Evolutionary conservation across 768 basidiomycete species (phyloP).

Genomic region (Lactarius hengduanensis): DNA sequence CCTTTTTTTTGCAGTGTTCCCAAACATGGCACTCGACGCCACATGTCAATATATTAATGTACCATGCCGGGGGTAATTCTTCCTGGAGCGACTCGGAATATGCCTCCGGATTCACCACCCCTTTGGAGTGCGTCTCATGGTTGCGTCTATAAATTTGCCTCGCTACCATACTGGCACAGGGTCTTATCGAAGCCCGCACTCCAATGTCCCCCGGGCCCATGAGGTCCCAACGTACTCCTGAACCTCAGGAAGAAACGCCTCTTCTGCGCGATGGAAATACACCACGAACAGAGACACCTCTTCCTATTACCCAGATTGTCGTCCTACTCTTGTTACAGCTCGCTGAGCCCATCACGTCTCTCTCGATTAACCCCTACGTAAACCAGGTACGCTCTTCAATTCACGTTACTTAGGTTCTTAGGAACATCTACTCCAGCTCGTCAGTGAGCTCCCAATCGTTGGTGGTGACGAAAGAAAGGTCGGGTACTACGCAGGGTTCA

Average conservation of each 20-base stretch:
- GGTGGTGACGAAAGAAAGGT: slow-evolving; percentile 42
- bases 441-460: slow-evolving; percentile 43
- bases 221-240: not conserved
- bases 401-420: not conserved
- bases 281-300: slow-evolving; percentile 37
- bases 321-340: slow-evolving; percentile 45
- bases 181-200: not conserved
- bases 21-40: no score
- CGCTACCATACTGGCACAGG: no score
- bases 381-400: slow-evolving; percentile 39
- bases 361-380: slow-evolving; percentile 51
- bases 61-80: no score
- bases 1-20: no score
- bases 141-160: not conserved
- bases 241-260: slow-evolving; percentile 9
- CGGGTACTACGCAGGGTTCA: slow-evolving; percentile 39
- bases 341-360: slow-evolving; percentile 48
- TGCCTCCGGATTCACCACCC: no score
- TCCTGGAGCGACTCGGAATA: no score
- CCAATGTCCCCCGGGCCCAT: slow-evolving; percentile 6
- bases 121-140: no score
- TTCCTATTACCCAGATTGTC: slow-evolving; percentile 46
- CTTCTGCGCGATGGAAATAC: not conserved
- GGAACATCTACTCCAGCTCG: slow-evolving; percentile 34
- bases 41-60: no score